A percentile compares a stretch with the other conserved stretches of the same genome.
These are phyloP conservation scores for Boletus sp. DNA, from an alignment of 768 basidiomycete genomes.

Conservation along the genomic window DNA sequence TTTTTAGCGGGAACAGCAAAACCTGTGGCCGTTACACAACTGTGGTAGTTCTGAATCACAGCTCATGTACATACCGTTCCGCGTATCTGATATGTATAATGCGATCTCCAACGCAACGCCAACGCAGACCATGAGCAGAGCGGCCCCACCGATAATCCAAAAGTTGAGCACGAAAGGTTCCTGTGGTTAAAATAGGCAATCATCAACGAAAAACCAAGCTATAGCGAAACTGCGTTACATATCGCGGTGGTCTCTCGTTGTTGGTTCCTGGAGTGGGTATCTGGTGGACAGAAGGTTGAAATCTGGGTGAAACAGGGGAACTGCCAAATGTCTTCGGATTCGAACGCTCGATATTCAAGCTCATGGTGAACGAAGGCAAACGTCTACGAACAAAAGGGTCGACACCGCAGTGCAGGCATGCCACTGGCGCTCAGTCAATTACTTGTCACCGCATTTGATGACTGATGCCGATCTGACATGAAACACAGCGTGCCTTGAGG, in stretches of 20 bases:
- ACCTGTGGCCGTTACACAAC: constrained; percentile 37
- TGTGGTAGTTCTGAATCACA: background rate
- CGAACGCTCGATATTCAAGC: background rate
- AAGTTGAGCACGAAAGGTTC: constrained; percentile 35
- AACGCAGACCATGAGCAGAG: constrained; percentile 41
- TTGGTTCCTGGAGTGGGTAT: constrained; percentile 45
- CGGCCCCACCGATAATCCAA: constrained; percentile 39
- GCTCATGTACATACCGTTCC: constrained; percentile 12
- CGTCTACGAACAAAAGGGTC: too few species aligned
- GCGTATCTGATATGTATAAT: constrained; percentile 16
- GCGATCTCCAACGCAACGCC: constrained; percentile 15
- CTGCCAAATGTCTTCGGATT: background rate
- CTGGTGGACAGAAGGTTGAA: constrained; percentile 45
- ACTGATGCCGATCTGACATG: background rate
- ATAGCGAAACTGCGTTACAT: constrained; percentile 34
- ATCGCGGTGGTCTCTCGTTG: constrained; percentile 38
- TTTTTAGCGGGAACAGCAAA: constrained; percentile 51
- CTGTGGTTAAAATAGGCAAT: constrained; percentile 10
- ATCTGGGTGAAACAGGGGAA: constrained; percentile 32
- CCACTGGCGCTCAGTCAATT: background rate
- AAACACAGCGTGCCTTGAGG: constrained; percentile 6
- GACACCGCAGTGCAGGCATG: background rate
- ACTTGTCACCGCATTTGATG: background rate
- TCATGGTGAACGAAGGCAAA: constrained; percentile 6
- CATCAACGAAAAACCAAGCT: background rate